Conservation (phyloP, 2,329 filamentous ascomycete species). For the Arthrinium phaeospermum region DNA sequence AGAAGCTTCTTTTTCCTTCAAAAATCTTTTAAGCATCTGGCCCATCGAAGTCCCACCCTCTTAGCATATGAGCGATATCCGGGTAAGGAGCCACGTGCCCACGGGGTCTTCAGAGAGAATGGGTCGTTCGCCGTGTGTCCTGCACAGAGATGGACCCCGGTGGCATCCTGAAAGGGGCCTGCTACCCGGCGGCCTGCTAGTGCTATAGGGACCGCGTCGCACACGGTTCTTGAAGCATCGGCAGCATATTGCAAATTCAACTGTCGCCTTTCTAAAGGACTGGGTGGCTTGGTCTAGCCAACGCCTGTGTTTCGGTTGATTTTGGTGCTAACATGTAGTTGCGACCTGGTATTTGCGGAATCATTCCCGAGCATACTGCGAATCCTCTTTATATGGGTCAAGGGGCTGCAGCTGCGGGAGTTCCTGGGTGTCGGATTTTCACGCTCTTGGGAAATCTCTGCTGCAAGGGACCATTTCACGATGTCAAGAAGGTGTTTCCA, state of each 20-base stretch:
- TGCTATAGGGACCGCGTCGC: neutral
- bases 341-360: neutral
- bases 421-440: neutral
- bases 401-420: neutral
- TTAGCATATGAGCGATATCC: slow-evolving; percentile 1
- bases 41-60: neutral
- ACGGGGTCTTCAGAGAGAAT: slow-evolving; percentile 2
- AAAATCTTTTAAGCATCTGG: slow-evolving; percentile 13
- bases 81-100: neutral
- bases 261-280: neutral
- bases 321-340: neutral
- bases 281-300: slow-evolving; percentile 7
- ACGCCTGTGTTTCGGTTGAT: neutral
- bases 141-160: slow-evolving; percentile 8
- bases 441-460: slow-evolving; percentile 9
- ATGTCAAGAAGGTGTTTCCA: slow-evolving; percentile 14
- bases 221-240: neutral
- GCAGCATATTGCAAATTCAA: neutral
- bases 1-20: slow-evolving; percentile 6
- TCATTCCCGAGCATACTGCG: neutral
- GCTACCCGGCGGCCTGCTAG: neutral
- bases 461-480: slow-evolving; percentile 14
- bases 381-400: slow-evolving; percentile 11
- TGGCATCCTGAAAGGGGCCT: slow-evolving; percentile 10
- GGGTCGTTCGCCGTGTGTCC: slow-evolving; percentile 5